phyloP scores from a whole-genome alignment of 768 basidiomycete genomes.

The Lactarius akahatsu region DNA sequence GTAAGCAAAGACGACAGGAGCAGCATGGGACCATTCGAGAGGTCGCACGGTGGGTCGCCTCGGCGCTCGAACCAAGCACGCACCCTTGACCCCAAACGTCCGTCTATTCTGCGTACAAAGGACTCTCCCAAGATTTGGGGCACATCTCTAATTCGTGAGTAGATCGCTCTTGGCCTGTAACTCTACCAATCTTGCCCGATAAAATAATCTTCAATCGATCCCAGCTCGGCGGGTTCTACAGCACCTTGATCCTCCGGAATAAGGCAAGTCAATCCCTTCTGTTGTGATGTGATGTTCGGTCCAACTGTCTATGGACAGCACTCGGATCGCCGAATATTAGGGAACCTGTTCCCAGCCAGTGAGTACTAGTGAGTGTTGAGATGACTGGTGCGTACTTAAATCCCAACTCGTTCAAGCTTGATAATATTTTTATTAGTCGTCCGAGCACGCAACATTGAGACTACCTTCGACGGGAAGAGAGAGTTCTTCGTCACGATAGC shows the following conservation, averaged over 20 bases:
- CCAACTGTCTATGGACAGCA: background rate
- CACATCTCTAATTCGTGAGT: background rate
- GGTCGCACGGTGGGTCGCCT: background rate
- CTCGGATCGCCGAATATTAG: background rate
- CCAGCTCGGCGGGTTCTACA: background rate
- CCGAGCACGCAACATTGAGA: background rate
- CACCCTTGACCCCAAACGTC: background rate
- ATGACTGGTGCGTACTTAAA: background rate
- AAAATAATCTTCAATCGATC: too few relatives aligned
- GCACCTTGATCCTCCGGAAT: too few relatives aligned
- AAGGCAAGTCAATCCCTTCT: too few relatives aligned
- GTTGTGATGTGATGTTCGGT: too few relatives aligned
- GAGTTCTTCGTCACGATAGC: background rate
- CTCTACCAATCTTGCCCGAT: too few relatives aligned
- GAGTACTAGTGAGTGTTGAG: too few relatives aligned
- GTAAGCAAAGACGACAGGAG: too few relatives aligned
- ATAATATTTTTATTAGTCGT: background rate
- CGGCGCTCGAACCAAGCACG: background rate
- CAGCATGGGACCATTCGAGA: background rate
- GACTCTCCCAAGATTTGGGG: background rate
- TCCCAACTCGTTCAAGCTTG: background rate
- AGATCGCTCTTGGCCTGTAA: background rate
- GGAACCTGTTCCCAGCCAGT: background rate
- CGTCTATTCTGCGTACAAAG: background rate
- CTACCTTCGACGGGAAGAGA: background rate